phyloP scores from a whole-genome alignment of 768 basidiomycete species.

The Pleurotus tuber-regium region DNA sequence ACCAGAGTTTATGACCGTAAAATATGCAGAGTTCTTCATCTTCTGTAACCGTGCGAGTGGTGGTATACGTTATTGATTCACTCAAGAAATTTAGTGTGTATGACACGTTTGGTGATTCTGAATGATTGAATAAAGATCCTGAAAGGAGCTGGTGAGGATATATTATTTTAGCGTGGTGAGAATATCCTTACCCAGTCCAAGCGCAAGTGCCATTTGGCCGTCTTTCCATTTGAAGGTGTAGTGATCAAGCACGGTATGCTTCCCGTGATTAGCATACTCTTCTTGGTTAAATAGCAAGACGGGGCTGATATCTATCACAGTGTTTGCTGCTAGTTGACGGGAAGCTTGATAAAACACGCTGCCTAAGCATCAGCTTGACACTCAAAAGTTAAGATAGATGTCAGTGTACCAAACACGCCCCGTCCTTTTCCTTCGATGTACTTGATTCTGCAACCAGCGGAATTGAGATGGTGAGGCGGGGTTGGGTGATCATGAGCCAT shows the following conservation, averaged over 20 bases:
- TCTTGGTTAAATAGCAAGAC: constrained; percentile 70
- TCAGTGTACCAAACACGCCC: constrained; percentile 58
- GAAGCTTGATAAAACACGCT: constrained; percentile 35
- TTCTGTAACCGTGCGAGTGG: constrained; percentile 46
- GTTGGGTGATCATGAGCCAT: no score
- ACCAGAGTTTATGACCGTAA: constrained; percentile 70
- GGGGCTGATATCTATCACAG: constrained; percentile 81
- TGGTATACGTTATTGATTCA: constrained; percentile 63
- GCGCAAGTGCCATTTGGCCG: constrained; percentile 71
- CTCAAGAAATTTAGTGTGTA: constrained; percentile 51
- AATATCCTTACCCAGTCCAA: constrained; percentile 62
- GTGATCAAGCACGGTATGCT: constrained; percentile 64
- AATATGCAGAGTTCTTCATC: constrained; percentile 81
- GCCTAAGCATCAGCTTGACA: no score
- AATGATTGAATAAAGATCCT: constrained; percentile 87
- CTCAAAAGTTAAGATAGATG: neutral
- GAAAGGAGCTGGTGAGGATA: neutral
- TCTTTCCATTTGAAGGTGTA: constrained; percentile 78
- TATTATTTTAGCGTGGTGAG: no score
- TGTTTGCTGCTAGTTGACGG: constrained; percentile 51
- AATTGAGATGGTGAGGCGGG: constrained; percentile 51
- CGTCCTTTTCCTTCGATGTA: constrained; percentile 48
- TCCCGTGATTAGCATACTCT: constrained; percentile 66
- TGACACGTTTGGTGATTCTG: constrained; percentile 64
- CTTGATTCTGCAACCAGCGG: constrained; percentile 46